Evolutionary conservation across 495 filamentous ascomycete species (phyloP).

Genomic region (Penicillium egyptiacum): DNA sequence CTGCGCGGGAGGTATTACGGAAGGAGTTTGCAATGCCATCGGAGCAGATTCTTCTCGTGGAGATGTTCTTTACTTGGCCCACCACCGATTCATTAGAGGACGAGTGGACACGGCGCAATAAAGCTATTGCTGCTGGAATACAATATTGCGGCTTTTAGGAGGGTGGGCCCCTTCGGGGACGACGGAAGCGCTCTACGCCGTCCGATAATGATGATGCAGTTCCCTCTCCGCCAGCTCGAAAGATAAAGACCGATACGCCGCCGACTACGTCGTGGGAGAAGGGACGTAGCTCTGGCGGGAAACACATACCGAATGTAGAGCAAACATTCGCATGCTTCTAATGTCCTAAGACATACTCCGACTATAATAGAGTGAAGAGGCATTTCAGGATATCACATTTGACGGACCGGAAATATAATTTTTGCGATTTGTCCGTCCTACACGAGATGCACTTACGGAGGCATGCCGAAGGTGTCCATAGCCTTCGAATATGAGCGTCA

Average conservation of each 20-base stretch:
- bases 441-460: constrained; percentile 21
- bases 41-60: constrained; percentile 26
- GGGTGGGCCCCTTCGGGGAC: constrained; percentile 26
- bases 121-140: constrained; percentile 20
- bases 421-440: constrained; percentile 16
- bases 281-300: constrained; percentile 11
- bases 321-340: constrained; percentile 19
- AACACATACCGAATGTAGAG: constrained; percentile 14
- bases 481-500: constrained; percentile 18
- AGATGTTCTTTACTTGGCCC: constrained; percentile 31
- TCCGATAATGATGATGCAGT: constrained; percentile 13
- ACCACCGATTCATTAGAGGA: constrained; percentile 27
- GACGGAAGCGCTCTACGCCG: constrained; percentile 26
- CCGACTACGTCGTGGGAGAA: constrained; percentile 14
- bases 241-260: constrained; percentile 14
- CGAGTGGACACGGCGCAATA: constrained; percentile 26
- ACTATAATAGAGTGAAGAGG: constrained; percentile 21
- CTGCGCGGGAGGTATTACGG: constrained; percentile 19
- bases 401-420: constrained; percentile 19
- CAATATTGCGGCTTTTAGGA: constrained; percentile 26
- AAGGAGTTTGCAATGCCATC: constrained; percentile 23
- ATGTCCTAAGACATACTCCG: constrained; percentile 20
- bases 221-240: constrained; percentile 19
- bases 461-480: constrained; percentile 13
- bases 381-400: constrained; percentile 18